A percentile compares a stretch with the other conserved stretches of the same genome.
Evolutionary conservation across 345 rosid species (phyloP).

Genomic region (Boechera stricta): DNA sequence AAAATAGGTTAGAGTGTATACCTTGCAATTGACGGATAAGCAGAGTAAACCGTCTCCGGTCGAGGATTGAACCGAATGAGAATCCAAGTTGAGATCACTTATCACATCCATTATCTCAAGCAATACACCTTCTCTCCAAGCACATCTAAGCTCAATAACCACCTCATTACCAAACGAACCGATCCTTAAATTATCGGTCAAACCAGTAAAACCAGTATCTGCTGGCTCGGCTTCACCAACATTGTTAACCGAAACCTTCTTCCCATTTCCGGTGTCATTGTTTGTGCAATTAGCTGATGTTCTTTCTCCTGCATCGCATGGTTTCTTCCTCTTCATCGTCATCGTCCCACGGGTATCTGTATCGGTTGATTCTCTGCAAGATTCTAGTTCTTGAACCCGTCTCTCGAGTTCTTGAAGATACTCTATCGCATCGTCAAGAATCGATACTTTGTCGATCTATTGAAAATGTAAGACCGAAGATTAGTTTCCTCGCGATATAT

Average conservation of each 20-base stretch:
- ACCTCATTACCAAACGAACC: slow-evolving; percentile 58
- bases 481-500: neutral
- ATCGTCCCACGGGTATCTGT: slow-evolving; percentile 48
- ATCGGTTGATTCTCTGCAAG: slow-evolving; percentile 62
- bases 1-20: slow-evolving; percentile 36
- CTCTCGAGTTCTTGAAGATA: slow-evolving; percentile 71
- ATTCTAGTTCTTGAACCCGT: slow-evolving; percentile 77
- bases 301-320: slow-evolving; percentile 58
- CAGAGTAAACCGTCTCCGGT: slow-evolving; percentile 65
- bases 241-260: slow-evolving; percentile 13
- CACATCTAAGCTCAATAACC: slow-evolving; percentile 67
- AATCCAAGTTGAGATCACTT: slow-evolving; percentile 69
- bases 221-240: slow-evolving; percentile 46
- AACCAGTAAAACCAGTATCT: slow-evolving; percentile 49
- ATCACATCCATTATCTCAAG: slow-evolving; percentile 76
- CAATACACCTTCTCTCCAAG: slow-evolving; percentile 81
- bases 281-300: slow-evolving; percentile 64
- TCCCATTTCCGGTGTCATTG: slow-evolving; percentile 33
- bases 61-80: slow-evolving; percentile 77
- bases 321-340: slow-evolving; percentile 49
- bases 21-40: slow-evolving; percentile 71
- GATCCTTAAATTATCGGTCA: slow-evolving; percentile 51
- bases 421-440: slow-evolving; percentile 63
- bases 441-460: slow-evolving; percentile 67
- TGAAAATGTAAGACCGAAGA: neutral